Base-by-base conservation (phyloP, 345 rosid species). In the Barbarea vulgaris region DNA sequence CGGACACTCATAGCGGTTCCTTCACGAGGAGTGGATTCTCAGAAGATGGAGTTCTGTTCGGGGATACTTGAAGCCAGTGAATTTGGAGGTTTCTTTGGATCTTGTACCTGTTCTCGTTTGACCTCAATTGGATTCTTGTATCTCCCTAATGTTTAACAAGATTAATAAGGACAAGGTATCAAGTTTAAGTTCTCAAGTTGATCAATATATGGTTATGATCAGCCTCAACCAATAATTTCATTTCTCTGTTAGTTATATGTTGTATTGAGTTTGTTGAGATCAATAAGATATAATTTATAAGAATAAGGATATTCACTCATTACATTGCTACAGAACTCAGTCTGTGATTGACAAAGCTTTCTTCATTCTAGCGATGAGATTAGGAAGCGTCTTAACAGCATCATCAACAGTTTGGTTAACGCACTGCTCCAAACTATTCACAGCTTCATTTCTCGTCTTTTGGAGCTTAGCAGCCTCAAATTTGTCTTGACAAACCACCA, bases 401-500 rank as follows among this genome's bases (percentile, higher is more conserved):
- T 86, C 90, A 5, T 91, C 80, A 22, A 94, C 89, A 0, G 96
- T 77, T 65, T 77, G 82, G 70, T 84, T 85, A 33, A 94, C 95
- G 0, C 98, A 94, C 1, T 87, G 85, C 78, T 91, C 98, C 77
- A 91, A 57, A 30, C 75, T 80, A 44, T 64, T 77, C 27, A 79
- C 52, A 5, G 91, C 87, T 14, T 81, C 85, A 2, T 77, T 67
- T 66, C 84, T 85, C 22, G 59, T 65, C 79, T 82, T 80, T 46
- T 85, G 92, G 6, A 84, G 81, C 86, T 86, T 91, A 6, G 89
- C 88, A 28, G 89, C 68, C 75, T 94, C 97, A 52, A 87, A 90
- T 64, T 84, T 94, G 72, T 91, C 96, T 81, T 88, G 95, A 88
- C 96, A 94, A 71, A 87, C 98, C 86, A 85, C 85, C 18, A 94